Evolutionary conservation across 768 basidiomycete species (phyloP).

Genomic region (Gymnopilus junonius): DNA sequence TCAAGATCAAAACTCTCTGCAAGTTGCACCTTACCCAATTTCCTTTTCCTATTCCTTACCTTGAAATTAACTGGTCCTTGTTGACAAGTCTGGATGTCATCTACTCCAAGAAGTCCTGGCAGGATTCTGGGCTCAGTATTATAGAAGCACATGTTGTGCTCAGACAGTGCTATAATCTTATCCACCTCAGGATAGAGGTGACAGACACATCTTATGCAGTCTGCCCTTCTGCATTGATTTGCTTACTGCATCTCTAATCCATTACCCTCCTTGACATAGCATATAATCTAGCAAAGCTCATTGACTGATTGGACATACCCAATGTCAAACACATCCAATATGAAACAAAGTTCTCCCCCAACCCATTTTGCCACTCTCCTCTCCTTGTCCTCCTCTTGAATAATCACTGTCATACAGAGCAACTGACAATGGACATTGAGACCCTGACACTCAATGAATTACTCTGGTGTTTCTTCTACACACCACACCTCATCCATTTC

Average conservation of each 20-base stretch:
- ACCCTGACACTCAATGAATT: not conserved
- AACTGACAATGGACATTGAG: not conserved
- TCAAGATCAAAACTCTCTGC: conserved; percentile 1
- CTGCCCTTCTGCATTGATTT: not conserved
- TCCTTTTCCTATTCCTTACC: not conserved
- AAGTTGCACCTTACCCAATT: not conserved
- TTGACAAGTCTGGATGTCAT: conserved; percentile 6
- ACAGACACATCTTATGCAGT: not conserved
- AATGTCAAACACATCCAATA: not conserved
- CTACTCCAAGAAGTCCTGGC: not conserved
- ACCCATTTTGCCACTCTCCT: not conserved
- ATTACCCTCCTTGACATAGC: conserved; percentile 6
- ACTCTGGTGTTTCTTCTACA: too few relatives aligned
- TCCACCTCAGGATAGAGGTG: conserved; percentile 3
- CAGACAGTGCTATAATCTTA: conserved; percentile 1
- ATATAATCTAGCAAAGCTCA: not conserved
- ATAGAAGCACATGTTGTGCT: not conserved
- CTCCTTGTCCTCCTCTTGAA: conserved; percentile 2
- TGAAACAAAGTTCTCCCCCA: not conserved
- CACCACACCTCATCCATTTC: not conserved
- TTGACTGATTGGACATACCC: not conserved
- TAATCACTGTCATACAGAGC: not conserved
- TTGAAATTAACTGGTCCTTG: not conserved
- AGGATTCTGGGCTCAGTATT: not conserved
- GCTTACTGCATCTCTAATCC: conserved; percentile 6